A percentile compares a stretch with the other conserved stretches of the same genome.
Evolutionary conservation across 2,329 filamentous ascomycete genomes (phyloP).

Genomic region (Chaetomiaceae sp.): DNA sequence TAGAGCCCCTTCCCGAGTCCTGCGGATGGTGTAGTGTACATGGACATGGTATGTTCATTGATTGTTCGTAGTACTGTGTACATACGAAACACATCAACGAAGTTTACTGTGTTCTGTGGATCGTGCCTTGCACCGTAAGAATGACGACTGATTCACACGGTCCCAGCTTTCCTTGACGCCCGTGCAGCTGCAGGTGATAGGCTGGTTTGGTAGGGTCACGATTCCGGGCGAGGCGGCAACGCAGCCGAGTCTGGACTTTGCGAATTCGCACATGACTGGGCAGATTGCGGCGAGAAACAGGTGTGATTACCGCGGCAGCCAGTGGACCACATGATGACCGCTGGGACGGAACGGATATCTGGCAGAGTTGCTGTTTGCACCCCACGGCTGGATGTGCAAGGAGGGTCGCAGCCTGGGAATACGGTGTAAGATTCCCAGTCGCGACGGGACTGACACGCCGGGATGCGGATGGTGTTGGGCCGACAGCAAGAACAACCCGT

Average conservation of each 20-base stretch:
- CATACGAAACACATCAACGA: too few species aligned
- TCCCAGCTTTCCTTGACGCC: constrained; percentile 3
- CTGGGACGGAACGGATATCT: neutral
- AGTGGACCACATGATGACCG: neutral
- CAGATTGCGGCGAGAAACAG: constrained; percentile 11
- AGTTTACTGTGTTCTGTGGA: too few species aligned
- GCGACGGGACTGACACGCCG: too few species aligned
- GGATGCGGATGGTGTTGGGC: too few species aligned
- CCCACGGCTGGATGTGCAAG: neutral
- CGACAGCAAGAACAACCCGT: too few species aligned
- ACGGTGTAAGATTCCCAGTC: too few species aligned
- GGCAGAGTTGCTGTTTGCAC: neutral
- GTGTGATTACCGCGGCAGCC: constrained; percentile 8
- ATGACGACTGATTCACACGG: too few species aligned
- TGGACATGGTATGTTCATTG: too few species aligned
- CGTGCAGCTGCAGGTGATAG: constrained; percentile 10
- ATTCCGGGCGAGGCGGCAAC: neutral
- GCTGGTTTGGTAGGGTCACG: constrained; percentile 1
- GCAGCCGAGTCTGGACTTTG: constrained; percentile 1
- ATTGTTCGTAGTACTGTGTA: too few species aligned
- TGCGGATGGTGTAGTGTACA: too few species aligned
- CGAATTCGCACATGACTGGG: constrained; percentile 7
- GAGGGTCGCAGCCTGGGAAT: neutral
- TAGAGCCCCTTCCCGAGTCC: too few species aligned
- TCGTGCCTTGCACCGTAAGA: too few species aligned